Conservation (phyloP, 345 rosid species). For the Triadica sebifera region DNA sequence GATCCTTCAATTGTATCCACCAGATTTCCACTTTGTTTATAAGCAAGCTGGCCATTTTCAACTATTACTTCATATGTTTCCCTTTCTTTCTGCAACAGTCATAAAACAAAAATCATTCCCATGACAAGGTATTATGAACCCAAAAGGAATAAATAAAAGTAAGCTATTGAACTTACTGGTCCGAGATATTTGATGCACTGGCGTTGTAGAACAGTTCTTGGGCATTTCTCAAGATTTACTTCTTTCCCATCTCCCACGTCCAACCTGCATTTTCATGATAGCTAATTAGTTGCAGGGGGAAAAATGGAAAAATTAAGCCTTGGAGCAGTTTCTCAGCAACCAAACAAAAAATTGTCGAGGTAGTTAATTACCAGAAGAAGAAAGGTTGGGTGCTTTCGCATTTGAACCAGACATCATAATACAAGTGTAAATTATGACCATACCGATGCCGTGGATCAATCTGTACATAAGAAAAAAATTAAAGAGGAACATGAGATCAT, state of each 20-base stretch:
- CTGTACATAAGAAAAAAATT: slow-evolving; percentile 23
- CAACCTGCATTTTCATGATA: slow-evolving; percentile 38
- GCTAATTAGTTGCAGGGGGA: background rate
- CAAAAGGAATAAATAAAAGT: no score
- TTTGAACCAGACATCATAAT: slow-evolving; percentile 56
- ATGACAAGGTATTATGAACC: no score
- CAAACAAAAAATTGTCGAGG: background rate
- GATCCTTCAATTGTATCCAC: slow-evolving; percentile 46
- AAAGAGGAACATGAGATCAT: background rate
- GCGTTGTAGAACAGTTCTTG: slow-evolving; percentile 39
- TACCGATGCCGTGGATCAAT: slow-evolving; percentile 72
- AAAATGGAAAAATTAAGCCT: no score
- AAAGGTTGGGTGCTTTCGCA: slow-evolving; percentile 60
- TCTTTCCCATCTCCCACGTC: slow-evolving; percentile 69
- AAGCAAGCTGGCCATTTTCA: slow-evolving; percentile 48
- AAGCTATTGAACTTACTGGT: slow-evolving; percentile 39
- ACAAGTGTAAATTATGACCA: slow-evolving; percentile 65
- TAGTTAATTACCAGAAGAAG: slow-evolving; percentile 55
- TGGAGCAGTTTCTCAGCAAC: background rate
- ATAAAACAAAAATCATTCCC: background rate
- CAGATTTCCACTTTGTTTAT: slow-evolving; percentile 26
- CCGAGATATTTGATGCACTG: slow-evolving; percentile 66
- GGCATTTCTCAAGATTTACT: slow-evolving; percentile 43
- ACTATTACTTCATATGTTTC: slow-evolving; percentile 51
- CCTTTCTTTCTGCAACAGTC: slow-evolving; percentile 48